These are phyloP conservation scores for Posidonia australis DNA, from an alignment of 106 monocot genomes.

Conservation along the genomic window DNA sequence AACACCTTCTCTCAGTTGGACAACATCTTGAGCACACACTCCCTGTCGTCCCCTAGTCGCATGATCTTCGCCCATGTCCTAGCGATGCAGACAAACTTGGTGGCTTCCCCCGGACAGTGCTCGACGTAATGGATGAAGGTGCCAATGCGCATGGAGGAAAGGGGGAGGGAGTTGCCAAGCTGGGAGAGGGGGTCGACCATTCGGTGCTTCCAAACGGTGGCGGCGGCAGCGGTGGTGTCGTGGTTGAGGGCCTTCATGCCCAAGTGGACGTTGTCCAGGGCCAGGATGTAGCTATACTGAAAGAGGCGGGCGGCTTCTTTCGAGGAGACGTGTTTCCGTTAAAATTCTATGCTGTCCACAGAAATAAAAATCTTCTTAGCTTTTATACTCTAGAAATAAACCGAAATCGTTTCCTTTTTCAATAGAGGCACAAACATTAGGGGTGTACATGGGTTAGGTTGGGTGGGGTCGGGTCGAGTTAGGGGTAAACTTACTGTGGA, in stretches of 20 bases:
- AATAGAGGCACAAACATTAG: too few species aligned
- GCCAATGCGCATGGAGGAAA: slow-evolving; percentile 18
- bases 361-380: too few species aligned
- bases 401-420: too few species aligned
- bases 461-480: too few species aligned
- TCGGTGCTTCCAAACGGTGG: slow-evolving; percentile 6
- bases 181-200: slow-evolving; percentile 21
- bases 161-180: slow-evolving; percentile 18
- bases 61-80: slow-evolving; percentile 22
- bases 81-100: slow-evolving; percentile 19
- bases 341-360: too few species aligned
- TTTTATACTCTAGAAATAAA: too few species aligned
- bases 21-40: slow-evolving; percentile 16
- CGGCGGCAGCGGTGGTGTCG: neutral
- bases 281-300: slow-evolving; percentile 21
- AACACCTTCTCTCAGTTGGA: slow-evolving; percentile 18
- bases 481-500: too few species aligned
- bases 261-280: slow-evolving; percentile 9
- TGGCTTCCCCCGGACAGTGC: slow-evolving; percentile 15
- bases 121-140: slow-evolving; percentile 24
- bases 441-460: too few species aligned
- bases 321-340: neutral
- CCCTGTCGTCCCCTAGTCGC: slow-evolving; percentile 7
- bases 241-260: slow-evolving; percentile 21
- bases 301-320: slow-evolving; percentile 3